A percentile compares a stretch with the other conserved stretches of the same genome.
phyloP scores from a whole-genome alignment of 176 grass and related monocot genomes.

The Tillandsia leiboldiana region DNA sequence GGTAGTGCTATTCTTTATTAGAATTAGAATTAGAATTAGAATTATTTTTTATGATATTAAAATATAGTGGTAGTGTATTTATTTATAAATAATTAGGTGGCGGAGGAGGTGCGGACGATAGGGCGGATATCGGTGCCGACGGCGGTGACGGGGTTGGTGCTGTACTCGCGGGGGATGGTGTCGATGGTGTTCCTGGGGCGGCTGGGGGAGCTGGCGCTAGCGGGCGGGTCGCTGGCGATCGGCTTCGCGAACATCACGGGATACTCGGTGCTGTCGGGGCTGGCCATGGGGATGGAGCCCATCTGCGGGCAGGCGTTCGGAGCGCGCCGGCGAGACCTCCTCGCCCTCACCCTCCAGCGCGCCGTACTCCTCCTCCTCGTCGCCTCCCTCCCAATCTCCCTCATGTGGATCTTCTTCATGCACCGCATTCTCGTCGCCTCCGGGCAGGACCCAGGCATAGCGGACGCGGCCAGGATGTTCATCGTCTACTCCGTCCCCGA shows the following conservation, averaged over 20 bases:
- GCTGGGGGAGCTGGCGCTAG: slow-evolving; percentile 70
- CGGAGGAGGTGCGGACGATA: slow-evolving; percentile 60
- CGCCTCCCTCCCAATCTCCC: slow-evolving; percentile 53
- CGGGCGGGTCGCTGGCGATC: slow-evolving; percentile 66
- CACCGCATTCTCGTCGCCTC: slow-evolving; percentile 16
- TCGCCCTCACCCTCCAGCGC: slow-evolving; percentile 72
- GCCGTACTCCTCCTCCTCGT: slow-evolving; percentile 69
- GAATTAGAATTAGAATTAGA: background rate
- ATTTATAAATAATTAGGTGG: slow-evolving; percentile 35
- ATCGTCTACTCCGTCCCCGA: slow-evolving; percentile 52
- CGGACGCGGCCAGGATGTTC: slow-evolving; percentile 55
- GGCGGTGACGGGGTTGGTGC: slow-evolving; percentile 69
- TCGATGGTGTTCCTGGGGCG: slow-evolving; percentile 89
- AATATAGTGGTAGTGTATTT: slow-evolving; percentile 1
- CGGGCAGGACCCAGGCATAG: slow-evolving; percentile 62
- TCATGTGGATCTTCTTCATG: slow-evolving; percentile 44
- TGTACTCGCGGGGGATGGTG: slow-evolving; percentile 83
- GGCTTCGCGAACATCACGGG: slow-evolving; percentile 98
- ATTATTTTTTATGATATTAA: slow-evolving; percentile 17
- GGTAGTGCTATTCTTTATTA: slow-evolving; percentile 6
- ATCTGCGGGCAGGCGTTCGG: slow-evolving; percentile 95
- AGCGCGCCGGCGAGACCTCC: slow-evolving; percentile 47
- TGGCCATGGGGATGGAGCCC: slow-evolving; percentile 95
- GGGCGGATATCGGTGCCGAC: slow-evolving; percentile 70
- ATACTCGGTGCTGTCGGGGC: slow-evolving; percentile 78